Conservation (phyloP, 495 filamentous ascomycete genomes). For the Neurospora tetrasperma region DNA sequence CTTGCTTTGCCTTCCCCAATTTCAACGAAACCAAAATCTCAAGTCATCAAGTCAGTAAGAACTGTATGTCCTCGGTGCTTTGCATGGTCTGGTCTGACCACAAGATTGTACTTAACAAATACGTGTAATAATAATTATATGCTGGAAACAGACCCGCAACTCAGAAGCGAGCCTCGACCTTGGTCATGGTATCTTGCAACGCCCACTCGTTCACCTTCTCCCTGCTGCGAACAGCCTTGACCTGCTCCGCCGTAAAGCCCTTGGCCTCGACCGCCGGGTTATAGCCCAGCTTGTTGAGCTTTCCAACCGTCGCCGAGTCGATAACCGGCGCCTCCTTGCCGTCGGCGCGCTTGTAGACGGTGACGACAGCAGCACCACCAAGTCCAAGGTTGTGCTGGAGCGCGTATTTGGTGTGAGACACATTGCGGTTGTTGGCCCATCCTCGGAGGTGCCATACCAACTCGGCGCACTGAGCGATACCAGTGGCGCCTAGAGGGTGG, state of each 20-base stretch:
- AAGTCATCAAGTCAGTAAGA: neutral
- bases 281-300: conserved; percentile 63
- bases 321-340: conserved; percentile 50
- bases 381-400: conserved; percentile 93
- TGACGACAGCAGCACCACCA: conserved; percentile 84
- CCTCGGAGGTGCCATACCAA: conserved; percentile 92
- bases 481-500: conserved; percentile 87
- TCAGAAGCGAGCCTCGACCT: conserved; percentile 47
- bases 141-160: neutral
- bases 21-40: neutral
- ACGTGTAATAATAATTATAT: neutral
- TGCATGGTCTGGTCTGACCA: neutral
- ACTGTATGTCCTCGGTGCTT: neutral
- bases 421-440: conserved; percentile 85
- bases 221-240: conserved; percentile 59
- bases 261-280: conserved; percentile 88
- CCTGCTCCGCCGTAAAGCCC: conserved; percentile 72
- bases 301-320: conserved; percentile 46
- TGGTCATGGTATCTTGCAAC: conserved; percentile 58
- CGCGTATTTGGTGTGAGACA: conserved; percentile 55
- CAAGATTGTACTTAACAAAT: neutral
- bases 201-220: conserved; percentile 61
- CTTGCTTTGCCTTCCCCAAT: neutral
- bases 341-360: conserved; percentile 84
- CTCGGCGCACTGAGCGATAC: conserved; percentile 91